Evolutionary conservation across 352 stramenopile genomes (phyloP), one percentile per base, ranked within the genome.

Genomic region (Pythium coloratum): DNA sequence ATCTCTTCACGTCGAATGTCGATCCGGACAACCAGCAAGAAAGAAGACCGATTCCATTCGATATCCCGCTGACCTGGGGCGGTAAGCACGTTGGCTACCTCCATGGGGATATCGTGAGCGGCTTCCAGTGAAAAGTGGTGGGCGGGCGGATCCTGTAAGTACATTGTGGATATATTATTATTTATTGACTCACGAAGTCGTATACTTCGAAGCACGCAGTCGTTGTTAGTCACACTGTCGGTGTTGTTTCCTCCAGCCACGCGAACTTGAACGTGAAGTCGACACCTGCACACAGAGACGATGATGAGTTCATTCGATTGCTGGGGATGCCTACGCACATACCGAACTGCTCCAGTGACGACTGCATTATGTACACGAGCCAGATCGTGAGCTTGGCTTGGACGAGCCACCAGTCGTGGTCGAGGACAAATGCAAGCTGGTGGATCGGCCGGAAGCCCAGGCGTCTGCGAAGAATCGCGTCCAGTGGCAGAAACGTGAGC

Each of bases 1-100:
- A 44, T 44, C 36, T 44, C 7, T 44, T 44, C 36, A 44, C 36
- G 36, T 44, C 36, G 4, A 44, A 16, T 44, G 36, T 12, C 12
- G 36, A 44, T 5, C 8, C 8, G 16, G 36, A 7, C 36, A 44
- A 16, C 12, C 8, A 44, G 3, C 8, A 44, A 44, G 36, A 12
- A 44, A 7, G 36, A 44, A 12, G 12, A 12, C 71, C 73, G 5
- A 81, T 88, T 34, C 78, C 83, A n/a, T 90, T 92, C 40, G 82
- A 92, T 64, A 72, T 92, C 6, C 70, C 62, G 28, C 76, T 92
- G 5, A 90, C 84, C 2, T 92, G 84, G 84, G 80, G 79, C 47
- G 80, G 78, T 60, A 90, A 84, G 49, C 80, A 89, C 46, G 80
- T 89, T 18, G 78, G 78, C 18, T 86, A 82, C 49, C 66, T 86